Base-by-base conservation (phyloP, 2,329 filamentous ascomycete genomes). In the Pseudogymnoascus destructans region DNA sequence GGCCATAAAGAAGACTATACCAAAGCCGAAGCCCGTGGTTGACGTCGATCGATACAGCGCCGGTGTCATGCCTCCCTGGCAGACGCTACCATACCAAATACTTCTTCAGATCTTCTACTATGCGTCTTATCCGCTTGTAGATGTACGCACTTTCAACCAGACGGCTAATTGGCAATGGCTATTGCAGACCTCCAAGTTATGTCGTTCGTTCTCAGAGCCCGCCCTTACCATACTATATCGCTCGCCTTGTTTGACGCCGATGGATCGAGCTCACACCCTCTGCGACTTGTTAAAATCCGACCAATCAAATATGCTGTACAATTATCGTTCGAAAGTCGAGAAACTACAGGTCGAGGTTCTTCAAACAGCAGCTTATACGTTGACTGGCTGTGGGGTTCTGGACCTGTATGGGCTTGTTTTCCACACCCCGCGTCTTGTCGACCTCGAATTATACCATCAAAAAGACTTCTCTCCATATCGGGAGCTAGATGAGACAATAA, bases 211-310 rank as follows among this genome's bases (percentile, higher is more conserved):
- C 59, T 73, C 79, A 0, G 87, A 90, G 64, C 85, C 89, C 4
- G 87, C 87, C 1, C 71, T 93, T 56, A 82, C 82, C 4, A 84
- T 81, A 1, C 74, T 95, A 4, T 93, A 93, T 68, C 75, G 78
- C 52, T 80, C 76, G 4, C 87, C 87, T 7, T 82, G 83, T 1
- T 73, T 93, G 46, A 75, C 79, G 60, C 75, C 77, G 1, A 70
- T 75, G 33, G 69, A 71, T 32, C 76, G 78, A 61, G 73, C 73
- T 10, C 75, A 75, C 61, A 69, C 72, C 84, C 46, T 60, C 25
- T 32, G 30, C n/a, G 23, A 60, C 19, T 30, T 57, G 17, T 33
- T 61, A 15, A 57, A 30, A 19, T 33, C 58, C 6, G 38, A 57
- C 21, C 58, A 38, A 23, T 25, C 21, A 15, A 15, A 23, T 25